phyloP scores from a whole-genome alignment of 2,329 filamentous ascomycete species.

The Colletotrichum karsti region DNA sequence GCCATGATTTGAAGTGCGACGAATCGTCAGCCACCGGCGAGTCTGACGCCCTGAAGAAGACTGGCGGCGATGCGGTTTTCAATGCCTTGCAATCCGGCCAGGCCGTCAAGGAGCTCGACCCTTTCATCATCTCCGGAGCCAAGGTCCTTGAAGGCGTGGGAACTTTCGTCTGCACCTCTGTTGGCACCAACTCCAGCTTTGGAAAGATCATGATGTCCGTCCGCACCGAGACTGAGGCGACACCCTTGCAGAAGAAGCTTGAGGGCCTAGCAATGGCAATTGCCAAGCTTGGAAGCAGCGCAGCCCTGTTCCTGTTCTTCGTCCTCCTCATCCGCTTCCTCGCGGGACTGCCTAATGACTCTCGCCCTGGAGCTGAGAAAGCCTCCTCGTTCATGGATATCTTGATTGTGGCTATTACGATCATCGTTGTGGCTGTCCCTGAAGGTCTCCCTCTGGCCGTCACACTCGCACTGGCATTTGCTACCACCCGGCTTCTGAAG shows the following conservation, averaged over 20 bases:
- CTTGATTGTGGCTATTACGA: conserved; percentile 71
- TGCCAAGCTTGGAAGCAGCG: conserved; percentile 64
- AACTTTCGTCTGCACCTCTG: conserved; percentile 62
- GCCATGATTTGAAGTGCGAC: conserved; percentile 66
- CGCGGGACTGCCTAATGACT: conserved; percentile 64
- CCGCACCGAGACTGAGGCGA: conserved; percentile 58
- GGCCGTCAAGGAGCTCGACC: conserved; percentile 62
- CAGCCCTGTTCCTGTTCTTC: conserved; percentile 77
- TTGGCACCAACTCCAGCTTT: conserved; percentile 63
- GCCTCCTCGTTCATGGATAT: conserved; percentile 66
- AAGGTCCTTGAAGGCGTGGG: conserved; percentile 64
- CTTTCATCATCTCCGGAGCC: conserved; percentile 68
- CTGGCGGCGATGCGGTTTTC: conserved; percentile 65
- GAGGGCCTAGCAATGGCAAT: conserved; percentile 52
- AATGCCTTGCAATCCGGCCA: conserved; percentile 58
- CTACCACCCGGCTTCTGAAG: conserved; percentile 74
- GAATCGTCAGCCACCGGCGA: conserved; percentile 80
- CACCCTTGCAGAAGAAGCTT: conserved; percentile 64
- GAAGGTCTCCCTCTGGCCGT: conserved; percentile 74
- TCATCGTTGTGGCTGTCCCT: conserved; percentile 73
- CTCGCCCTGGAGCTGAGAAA: conserved; percentile 62
- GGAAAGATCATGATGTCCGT: conserved; percentile 66
- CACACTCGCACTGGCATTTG: conserved; percentile 73
- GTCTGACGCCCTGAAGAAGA: conserved; percentile 77
- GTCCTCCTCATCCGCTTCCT: conserved; percentile 83